Conservation (phyloP, 2,329 filamentous ascomycete species). For the Trichoderma aggressivum region DNA sequence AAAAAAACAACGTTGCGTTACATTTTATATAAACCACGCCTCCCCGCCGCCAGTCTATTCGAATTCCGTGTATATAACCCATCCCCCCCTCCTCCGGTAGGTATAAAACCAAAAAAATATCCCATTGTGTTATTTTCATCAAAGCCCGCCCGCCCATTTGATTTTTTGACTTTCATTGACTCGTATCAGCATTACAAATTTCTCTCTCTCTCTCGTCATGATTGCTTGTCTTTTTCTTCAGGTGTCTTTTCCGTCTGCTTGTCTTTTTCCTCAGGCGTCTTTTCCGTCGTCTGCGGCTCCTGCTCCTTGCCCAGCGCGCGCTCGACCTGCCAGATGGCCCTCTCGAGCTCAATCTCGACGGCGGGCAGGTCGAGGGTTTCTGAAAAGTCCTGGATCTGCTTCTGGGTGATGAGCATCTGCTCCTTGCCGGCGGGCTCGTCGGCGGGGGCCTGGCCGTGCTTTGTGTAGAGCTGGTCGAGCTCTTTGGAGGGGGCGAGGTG, state of each 20-base stretch:
- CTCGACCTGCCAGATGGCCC: conserved; percentile 72
- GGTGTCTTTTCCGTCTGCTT: not conserved
- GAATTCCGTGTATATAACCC: not conserved
- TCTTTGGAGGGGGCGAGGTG: conserved; percentile 60
- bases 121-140: not conserved
- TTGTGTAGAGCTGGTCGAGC: conserved; percentile 71
- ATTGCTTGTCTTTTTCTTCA: not conserved
- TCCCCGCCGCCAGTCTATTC: not conserved
- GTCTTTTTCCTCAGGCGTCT: too few species aligned
- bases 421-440: conserved; percentile 29
- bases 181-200: conserved; percentile 5
- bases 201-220: conserved; percentile 1
- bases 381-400: conserved; percentile 56
- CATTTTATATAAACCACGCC: conserved; percentile 1
- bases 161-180: conserved; percentile 5
- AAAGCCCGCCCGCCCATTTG: conserved; percentile 4
- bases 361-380: conserved; percentile 64
- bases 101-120: not conserved
- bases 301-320: conserved; percentile 43
- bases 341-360: conserved; percentile 68
- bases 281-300: conserved; percentile 12
- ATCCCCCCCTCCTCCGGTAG: not conserved
- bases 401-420: conserved; percentile 45
- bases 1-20: not conserved
- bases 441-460: conserved; percentile 33